phyloP scores from a whole-genome alignment of 139 green algal genomes.

The Chlorella sp. region DNA sequence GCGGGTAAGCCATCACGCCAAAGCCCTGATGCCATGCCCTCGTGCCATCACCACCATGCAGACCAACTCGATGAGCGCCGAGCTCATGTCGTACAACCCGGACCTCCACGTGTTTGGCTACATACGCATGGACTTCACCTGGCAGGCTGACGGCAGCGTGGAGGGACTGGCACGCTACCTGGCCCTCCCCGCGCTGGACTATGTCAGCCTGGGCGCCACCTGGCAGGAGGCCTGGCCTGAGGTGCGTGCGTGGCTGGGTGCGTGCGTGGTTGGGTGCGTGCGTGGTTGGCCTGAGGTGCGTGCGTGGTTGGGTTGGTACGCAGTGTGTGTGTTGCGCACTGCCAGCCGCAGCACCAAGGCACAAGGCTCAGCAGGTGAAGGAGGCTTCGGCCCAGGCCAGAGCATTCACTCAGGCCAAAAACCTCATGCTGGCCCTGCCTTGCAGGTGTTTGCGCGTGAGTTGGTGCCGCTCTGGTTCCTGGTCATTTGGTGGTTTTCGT shows the following conservation, averaged over 20 bases:
- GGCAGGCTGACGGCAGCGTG: conserved; percentile 11
- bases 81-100: conserved; percentile 23
- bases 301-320: too few species aligned
- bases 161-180: not conserved
- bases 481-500: conserved; percentile 4
- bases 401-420: too few species aligned
- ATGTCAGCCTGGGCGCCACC: not conserved
- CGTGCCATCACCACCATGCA: too few species aligned
- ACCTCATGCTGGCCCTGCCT: too few species aligned
- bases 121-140: conserved; percentile 1
- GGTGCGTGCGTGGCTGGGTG: not conserved
- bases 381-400: too few species aligned
- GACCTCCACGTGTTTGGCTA: conserved; percentile 20
- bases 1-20: too few species aligned
- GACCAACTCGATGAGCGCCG: conserved; percentile 9
- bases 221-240: conserved; percentile 9
- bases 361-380: too few species aligned
- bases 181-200: not conserved
- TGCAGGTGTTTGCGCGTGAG: conserved; percentile 8
- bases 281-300: too few species aligned
- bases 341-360: too few species aligned
- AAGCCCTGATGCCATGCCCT: too few species aligned
- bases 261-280: conserved; percentile 4
- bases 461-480: conserved; percentile 24
- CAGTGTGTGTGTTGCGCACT: too few species aligned